Base-by-base conservation (phyloP, 176 grass and related monocot species). In the Carex cristatella region DNA sequence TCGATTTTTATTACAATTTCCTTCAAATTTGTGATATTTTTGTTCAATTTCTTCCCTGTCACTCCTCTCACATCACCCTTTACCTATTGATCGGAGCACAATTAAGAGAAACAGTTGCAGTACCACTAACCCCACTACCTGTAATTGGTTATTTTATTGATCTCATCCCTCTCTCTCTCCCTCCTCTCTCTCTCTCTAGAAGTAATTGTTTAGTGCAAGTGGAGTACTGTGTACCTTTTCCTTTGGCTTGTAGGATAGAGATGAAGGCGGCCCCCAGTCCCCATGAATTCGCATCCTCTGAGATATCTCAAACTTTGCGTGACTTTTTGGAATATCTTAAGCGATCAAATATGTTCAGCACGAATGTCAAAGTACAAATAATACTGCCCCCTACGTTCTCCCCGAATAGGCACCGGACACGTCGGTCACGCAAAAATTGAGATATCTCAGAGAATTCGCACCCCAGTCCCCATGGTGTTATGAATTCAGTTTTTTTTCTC, bases 91-190 rank as follows among this genome's bases (percentile, higher is more conserved):
- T 83, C 12, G 28, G 27, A 83, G 18, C 40, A 56, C 33, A 83
- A 69, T 35, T 61, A 63, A 61, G 61, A 51, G 55, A 40, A 82
- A 65, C 37, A 66, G 80, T 53, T 54, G 44, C 56, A 56, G 16
- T n/a, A 69, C 65, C 81, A 69, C 81, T 83, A 67, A 83, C 62
- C 62, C 51, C 81, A 83, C 81, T 68, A 66, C 81, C 51, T 57
- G 5, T 33, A 16, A 79, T 79, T 16, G 51, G 13, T 18, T 78
- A 28, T 76, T 78, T 78, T 51, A 49, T 5, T 2, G 44, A 46
- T 81, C 49, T 58, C 23, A 1, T 2, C 79, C 53, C 54, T 62
- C 56, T 64, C 79, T 58, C 1, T 79, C 33, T 64, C 56, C 65
- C 51, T 44, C 59, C 1, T 79, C 33, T 64, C 56, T 81, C 51